phyloP scores from a whole-genome alignment of 1,139 yeast species.

The Blastobotrys indianensis region DNA sequence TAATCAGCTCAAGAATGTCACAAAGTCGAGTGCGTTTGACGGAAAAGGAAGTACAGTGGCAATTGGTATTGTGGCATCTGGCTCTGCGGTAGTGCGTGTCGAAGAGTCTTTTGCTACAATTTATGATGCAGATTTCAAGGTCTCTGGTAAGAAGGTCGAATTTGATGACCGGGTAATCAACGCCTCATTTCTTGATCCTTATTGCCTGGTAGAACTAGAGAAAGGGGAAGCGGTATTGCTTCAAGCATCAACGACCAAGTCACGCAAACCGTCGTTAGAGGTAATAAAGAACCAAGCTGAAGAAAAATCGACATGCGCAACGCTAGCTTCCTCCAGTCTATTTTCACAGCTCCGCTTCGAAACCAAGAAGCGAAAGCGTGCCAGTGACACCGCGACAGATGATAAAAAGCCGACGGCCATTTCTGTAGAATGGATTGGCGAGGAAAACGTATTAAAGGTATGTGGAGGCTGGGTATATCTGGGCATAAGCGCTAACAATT shows the following conservation, averaged over 20 bases:
- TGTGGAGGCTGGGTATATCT: neutral
- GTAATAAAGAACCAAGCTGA: conserved; percentile 6
- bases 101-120: conserved; percentile 60
- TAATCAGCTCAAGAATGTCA: conserved; percentile 59
- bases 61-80: conserved; percentile 55
- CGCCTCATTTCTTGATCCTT: conserved; percentile 40
- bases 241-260: conserved; percentile 5
- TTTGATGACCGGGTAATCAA: conserved; percentile 46
- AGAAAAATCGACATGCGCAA: conserved; percentile 11
- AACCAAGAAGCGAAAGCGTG: conserved; percentile 16
- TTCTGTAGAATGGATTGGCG: too few relatives aligned
- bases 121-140: conserved; percentile 59
- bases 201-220: conserved; percentile 22
- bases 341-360: conserved; percentile 3
- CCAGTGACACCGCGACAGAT: conserved; percentile 5
- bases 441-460: neutral
- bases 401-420: neutral
- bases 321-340: conserved; percentile 4
- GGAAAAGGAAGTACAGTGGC: conserved; percentile 61
- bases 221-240: conserved; percentile 18
- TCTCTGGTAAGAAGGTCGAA: conserved; percentile 26
- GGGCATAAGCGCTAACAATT: conserved; percentile 4
- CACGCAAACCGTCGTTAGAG: conserved; percentile 12
- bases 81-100: conserved; percentile 64
- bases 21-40: conserved; percentile 51